A percentile compares a stretch with the other conserved stretches of the same genome.
Evolutionary conservation across 331 rosid species (phyloP).

Genomic region (Rosa hybrid): DNA sequence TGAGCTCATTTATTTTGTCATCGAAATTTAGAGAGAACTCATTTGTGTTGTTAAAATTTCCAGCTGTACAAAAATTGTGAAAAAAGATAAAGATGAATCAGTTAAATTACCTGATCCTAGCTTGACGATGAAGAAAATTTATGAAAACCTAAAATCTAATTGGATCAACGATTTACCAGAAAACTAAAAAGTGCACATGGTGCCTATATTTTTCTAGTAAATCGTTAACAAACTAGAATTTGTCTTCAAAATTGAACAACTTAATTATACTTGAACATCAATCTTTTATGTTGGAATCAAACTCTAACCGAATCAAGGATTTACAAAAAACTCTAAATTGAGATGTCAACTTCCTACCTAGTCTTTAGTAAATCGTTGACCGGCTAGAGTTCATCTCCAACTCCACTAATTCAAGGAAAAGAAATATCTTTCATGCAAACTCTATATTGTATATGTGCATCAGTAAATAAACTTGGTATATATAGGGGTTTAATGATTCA

Average conservation of each 20-base stretch:
- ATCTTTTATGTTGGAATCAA: neutral
- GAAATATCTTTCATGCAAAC: too few species aligned
- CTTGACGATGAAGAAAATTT: too few species aligned
- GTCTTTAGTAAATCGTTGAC: slow-evolving; percentile 1
- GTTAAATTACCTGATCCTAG: too few species aligned
- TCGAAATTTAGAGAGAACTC: too few species aligned
- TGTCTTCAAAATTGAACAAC: neutral
- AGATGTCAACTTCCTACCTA: neutral
- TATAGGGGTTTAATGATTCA: too few species aligned
- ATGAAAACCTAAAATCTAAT: neutral
- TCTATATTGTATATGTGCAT: neutral
- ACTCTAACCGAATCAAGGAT: slow-evolving; percentile 4
- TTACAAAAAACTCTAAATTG: neutral
- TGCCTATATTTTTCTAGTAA: neutral
- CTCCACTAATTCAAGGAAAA: neutral
- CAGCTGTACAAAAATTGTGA: too few species aligned
- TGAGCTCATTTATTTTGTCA: too few species aligned
- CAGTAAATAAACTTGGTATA: neutral
- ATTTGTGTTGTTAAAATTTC: too few species aligned
- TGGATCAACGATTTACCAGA: neutral
- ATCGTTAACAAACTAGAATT: neutral
- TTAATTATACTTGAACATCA: neutral
- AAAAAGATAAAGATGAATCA: too few species aligned
- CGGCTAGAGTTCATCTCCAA: neutral
- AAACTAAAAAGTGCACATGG: neutral